Evolutionary conservation across 352 stramenopile species (phyloP).

Genomic region (Pythium chondricola): DNA sequence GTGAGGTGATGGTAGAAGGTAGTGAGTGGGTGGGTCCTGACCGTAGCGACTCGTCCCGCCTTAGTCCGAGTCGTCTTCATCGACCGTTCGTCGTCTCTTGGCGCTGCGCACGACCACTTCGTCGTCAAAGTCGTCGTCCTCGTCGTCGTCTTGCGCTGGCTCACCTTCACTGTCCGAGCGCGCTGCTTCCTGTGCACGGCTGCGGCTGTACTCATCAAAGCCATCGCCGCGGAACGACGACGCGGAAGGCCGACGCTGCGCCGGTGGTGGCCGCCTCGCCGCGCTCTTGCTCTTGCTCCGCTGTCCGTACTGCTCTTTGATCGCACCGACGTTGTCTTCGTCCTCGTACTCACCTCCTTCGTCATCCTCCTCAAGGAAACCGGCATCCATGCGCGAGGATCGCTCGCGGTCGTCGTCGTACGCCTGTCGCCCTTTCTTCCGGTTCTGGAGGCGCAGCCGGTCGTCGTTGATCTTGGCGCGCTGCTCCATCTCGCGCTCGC

Average conservation of each 20-base stretch:
- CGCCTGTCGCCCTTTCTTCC: slow-evolving; percentile 78
- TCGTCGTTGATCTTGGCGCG: slow-evolving; percentile 84
- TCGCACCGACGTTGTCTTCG: slow-evolving; percentile 74
- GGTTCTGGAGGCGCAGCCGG: slow-evolving; percentile 74
- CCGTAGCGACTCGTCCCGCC: too few relatives aligned
- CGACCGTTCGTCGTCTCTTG: slow-evolving; percentile 80
- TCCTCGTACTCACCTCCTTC: slow-evolving; percentile 78
- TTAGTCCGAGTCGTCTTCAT: slow-evolving; percentile 79
- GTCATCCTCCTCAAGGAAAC: slow-evolving; percentile 79
- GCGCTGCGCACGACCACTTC: slow-evolving; percentile 61
- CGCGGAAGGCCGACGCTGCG: slow-evolving; percentile 24
- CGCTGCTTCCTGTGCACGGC: slow-evolving; percentile 45
- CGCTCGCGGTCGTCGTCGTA: slow-evolving; percentile 78
- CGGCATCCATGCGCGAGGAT: slow-evolving; percentile 68
- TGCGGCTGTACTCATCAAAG: slow-evolving; percentile 76
- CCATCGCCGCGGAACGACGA: slow-evolving; percentile 51
- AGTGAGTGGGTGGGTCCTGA: too few relatives aligned
- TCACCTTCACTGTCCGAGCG: slow-evolving; percentile 69
- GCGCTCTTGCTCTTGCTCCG: slow-evolving; percentile 23
- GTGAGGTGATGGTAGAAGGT: too few relatives aligned
- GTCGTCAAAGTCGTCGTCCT: slow-evolving; percentile 73
- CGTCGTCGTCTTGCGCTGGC: slow-evolving; percentile 34
- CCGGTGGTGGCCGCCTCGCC: slow-evolving; percentile 22
- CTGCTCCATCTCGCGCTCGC: slow-evolving; percentile 77
- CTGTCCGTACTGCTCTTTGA: slow-evolving; percentile 78